phyloP scores from a whole-genome alignment of 106 monocot genomes.

The Dendrobium nobile region DNA sequence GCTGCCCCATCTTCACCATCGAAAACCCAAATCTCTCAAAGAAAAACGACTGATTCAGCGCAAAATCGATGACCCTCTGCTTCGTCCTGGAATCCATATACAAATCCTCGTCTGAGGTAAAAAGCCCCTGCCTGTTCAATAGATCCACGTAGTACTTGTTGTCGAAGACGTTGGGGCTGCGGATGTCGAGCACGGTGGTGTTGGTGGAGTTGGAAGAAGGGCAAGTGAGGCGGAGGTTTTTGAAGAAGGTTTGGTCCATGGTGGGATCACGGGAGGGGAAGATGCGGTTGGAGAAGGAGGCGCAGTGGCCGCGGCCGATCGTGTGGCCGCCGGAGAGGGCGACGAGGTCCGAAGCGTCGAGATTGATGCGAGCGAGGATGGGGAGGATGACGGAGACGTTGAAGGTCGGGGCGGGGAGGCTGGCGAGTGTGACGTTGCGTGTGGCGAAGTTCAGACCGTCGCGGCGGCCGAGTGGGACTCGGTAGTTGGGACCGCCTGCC shows the following conservation, averaged over 20 bases:
- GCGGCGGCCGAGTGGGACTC: constrained; percentile 38
- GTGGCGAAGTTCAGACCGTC: constrained; percentile 36
- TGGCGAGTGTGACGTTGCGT: constrained; percentile 8
- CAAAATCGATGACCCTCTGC: constrained; percentile 18
- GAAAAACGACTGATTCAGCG: constrained; percentile 25
- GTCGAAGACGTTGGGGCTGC: constrained; percentile 23
- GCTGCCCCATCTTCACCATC: constrained; percentile 45
- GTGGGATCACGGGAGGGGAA: constrained; percentile 20
- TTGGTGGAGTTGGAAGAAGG: constrained; percentile 10
- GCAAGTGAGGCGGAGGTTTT: constrained; percentile 17
- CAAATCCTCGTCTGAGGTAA: constrained; percentile 50
- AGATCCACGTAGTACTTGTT: constrained; percentile 49
- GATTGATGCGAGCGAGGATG: constrained; percentile 22
- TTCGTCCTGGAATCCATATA: constrained; percentile 26
- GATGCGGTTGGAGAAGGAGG: constrained; percentile 34
- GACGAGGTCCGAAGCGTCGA: constrained; percentile 42
- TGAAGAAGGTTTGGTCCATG: constrained; percentile 25
- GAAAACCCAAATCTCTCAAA: constrained; percentile 32
- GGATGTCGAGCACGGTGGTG: constrained; percentile 21
- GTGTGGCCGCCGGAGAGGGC: constrained; percentile 60
- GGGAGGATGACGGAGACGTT: constrained; percentile 26
- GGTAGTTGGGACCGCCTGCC: constrained; percentile 34
- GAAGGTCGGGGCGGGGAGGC: constrained; percentile 29
- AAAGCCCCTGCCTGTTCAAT: constrained; percentile 30
- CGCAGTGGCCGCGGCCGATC: constrained; percentile 48